Evolutionary conservation across 306 rosid genomes (phyloP).

Genomic region (Dryas alaskensis): DNA sequence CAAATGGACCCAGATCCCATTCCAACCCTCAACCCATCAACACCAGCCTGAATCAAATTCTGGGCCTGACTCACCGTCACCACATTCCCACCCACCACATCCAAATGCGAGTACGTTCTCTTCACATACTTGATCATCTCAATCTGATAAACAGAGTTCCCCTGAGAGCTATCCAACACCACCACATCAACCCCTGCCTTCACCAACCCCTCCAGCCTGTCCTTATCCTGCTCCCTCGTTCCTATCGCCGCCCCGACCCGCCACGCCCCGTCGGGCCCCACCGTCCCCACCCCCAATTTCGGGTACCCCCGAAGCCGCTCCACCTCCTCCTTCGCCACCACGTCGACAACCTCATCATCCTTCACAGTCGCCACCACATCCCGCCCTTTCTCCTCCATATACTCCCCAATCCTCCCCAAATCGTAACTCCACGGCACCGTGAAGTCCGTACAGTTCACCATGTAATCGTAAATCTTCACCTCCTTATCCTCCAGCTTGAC

Average conservation of each 20-base stretch:
- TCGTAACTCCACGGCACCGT: conserved; percentile 52
- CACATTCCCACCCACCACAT: conserved; percentile 94
- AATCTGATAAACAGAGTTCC: conserved; percentile 78
- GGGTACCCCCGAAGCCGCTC: conserved; percentile 70
- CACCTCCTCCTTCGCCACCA: conserved; percentile 60
- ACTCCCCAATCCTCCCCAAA: conserved; percentile 33
- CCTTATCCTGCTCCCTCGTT: conserved; percentile 79
- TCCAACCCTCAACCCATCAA: conserved; percentile 84
- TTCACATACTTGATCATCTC: conserved; percentile 85
- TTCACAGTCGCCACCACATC: conserved; percentile 46
- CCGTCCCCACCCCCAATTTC: conserved; percentile 53
- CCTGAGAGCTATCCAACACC: conserved; percentile 91
- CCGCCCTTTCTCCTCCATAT: conserved; percentile 35
- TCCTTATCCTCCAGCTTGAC: conserved; percentile 34
- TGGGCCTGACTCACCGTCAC: conserved; percentile 87
- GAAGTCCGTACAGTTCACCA: conserved; percentile 35
- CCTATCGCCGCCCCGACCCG: conserved; percentile 81
- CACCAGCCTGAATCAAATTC: conserved; percentile 84
- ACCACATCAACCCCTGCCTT: conserved; percentile 77
- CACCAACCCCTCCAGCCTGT: conserved; percentile 72
- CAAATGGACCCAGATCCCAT: conserved; percentile 99
- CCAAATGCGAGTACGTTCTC: conserved; percentile 53
- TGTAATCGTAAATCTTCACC: conserved; percentile 41
- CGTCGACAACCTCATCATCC: conserved; percentile 52
- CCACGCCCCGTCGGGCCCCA: conserved; percentile 73